phyloP scores from a whole-genome alignment of 2,329 filamentous ascomycete genomes.

The Orbilia ellipsospora region DNA sequence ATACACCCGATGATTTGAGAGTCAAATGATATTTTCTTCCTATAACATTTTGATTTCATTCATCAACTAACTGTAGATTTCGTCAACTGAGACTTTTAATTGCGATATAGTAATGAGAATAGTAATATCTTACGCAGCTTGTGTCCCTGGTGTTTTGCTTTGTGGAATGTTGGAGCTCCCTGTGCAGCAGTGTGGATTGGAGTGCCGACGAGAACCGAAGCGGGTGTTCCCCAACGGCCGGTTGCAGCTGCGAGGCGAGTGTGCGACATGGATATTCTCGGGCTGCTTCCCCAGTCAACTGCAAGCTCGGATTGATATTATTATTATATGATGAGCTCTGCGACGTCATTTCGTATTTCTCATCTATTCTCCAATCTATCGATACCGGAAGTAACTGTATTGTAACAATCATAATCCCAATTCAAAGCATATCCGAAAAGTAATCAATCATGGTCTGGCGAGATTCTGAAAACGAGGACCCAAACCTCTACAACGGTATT shows the following conservation, averaged over 20 bases:
- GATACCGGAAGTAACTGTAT: neutral
- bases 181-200: neutral
- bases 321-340: neutral
- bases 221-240: neutral
- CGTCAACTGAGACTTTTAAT: neutral
- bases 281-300: neutral
- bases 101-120: neutral
- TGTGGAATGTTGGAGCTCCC: too few species aligned
- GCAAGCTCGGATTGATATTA: neutral
- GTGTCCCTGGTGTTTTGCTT: neutral
- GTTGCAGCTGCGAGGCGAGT: neutral
- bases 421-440: neutral
- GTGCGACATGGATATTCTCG: conserved; percentile 18
- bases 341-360: conserved; percentile 17
- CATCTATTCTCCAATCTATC: neutral
- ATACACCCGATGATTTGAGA: conserved; percentile 67
- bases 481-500: conserved; percentile 54
- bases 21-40: neutral
- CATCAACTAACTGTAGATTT: neutral
- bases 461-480: conserved; percentile 42
- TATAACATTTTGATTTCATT: too few species aligned
- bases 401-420: neutral
- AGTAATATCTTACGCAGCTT: neutral
- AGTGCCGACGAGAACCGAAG: conserved; percentile 50
- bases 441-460: conserved; percentile 41